These are phyloP conservation scores for Aspergillus ellipticus DNA, from an alignment of 495 filamentous ascomycete species.

Conservation along the genomic window DNA sequence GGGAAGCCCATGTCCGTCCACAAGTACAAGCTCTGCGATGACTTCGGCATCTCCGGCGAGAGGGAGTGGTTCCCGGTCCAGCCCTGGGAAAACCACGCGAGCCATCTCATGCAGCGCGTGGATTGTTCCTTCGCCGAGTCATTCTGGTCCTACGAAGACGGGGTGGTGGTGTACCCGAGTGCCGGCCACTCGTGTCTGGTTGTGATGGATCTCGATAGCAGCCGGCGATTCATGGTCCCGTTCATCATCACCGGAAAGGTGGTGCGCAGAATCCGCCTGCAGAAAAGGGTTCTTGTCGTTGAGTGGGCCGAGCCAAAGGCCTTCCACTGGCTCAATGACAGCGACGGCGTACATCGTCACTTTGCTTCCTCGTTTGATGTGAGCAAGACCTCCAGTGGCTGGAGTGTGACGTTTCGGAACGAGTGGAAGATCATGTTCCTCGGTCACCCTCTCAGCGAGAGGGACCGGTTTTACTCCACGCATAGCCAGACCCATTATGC, in stretches of 20 bases:
- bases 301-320: conserved; percentile 63
- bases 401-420: conserved; percentile 53
- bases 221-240: conserved; percentile 45
- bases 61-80: conserved; percentile 47
- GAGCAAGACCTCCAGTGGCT: conserved; percentile 24
- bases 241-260: conserved; percentile 53
- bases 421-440: conserved; percentile 67
- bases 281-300: conserved; percentile 53
- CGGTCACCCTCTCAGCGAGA: conserved; percentile 55
- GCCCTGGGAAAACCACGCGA: conserved; percentile 55
- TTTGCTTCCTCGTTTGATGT: conserved; percentile 63
- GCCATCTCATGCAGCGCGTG: conserved; percentile 31
- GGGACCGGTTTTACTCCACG: conserved; percentile 61
- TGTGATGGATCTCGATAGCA: conserved; percentile 51
- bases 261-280: conserved; percentile 56
- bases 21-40: conserved; percentile 39
- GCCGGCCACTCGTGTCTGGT: conserved; percentile 40
- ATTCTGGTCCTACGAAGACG: conserved; percentile 59
- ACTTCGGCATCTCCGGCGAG: conserved; percentile 32
- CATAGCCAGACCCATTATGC: conserved; percentile 63
- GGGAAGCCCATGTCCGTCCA: conserved; percentile 48
- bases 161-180: conserved; percentile 55
- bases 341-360: conserved; percentile 57
- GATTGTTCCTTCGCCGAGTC: conserved; percentile 53
- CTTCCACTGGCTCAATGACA: conserved; percentile 57